Evolutionary conservation across 345 rosid genomes (phyloP), one percentile per base, ranked within the genome.

Genomic region (Lepidium aucheri): DNA sequence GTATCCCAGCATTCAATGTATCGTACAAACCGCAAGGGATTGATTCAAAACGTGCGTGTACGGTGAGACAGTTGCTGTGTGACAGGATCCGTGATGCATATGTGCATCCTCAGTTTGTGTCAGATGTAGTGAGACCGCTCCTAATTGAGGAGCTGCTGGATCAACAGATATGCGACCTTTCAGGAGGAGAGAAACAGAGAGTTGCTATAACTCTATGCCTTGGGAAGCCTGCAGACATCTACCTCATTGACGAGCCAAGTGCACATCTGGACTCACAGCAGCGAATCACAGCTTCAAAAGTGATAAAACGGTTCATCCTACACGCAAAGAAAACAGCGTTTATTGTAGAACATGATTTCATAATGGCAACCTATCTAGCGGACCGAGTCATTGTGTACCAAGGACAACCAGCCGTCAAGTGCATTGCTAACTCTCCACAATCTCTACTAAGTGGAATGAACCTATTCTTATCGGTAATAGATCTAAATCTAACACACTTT

Each of bases 171-270:
- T 77, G 85, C 84, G 11, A 77, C 76, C 90, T 90, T 34, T 90
- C 95, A 18, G 97, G 95, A 55, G 95, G 97, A 76, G 95, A 90
- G 80, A 67, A 81, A 76, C 95, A 90, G 75, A 88, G 95, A 72
- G 97, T 90, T 73, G 93, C 88, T 18, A 72, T 90, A 65, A 79
- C 93, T 61, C 78, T 88, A 12, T 90, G 97, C 74, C 90, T 90
- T 40, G 97, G 97, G 47, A 88, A 88, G 96, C 96, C 96, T 6
- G 97, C 96, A 7, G 96, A 91, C 42, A 86, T 91, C 66, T 91
- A 28, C 32, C 32, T 28, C 7, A 28, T 28, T 28, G 32, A 28
- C 1, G 32, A 28, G 32, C 32, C 32, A 88, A 88, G 91, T 75
- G 93, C 97, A 1, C 81, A 88, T 83, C 89, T 91, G 16, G 96